Base-by-base conservation (phyloP, 2,329 filamentous ascomycete genomes). In the Colletotrichum liriopes region DNA sequence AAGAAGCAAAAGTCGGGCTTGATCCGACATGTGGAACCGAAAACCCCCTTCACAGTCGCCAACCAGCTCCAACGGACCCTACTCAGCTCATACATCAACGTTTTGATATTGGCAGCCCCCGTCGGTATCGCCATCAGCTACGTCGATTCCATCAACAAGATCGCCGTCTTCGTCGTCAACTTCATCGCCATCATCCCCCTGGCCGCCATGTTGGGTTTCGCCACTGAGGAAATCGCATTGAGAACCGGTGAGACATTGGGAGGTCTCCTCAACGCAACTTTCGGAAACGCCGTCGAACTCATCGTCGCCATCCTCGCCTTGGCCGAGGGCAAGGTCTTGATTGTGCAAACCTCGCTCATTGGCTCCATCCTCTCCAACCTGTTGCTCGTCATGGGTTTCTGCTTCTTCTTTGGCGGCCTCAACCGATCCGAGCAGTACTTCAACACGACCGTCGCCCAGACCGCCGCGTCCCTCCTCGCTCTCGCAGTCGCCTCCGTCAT, bases 161-260 rank as follows among this genome's bases (percentile, higher is more conserved):
- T 93, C 70, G 88, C 87, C 41, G 86, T 96, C 58, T 98, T 98
- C 78, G 90, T 95, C 67, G 89, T 98, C 82, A 98, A 98, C 84
- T 98, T 98, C 78, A 89, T 98, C 74, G 96, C 95, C 73, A 98
- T 98, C 76, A 92, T 98, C 71, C 95, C 95, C 0, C 87, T 98
- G 51, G 96, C 96, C 3, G 93, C 93, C 18, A 92, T 98, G 86
- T 86, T 98, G 32, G 93, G 93, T 77, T 97, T 93, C 78, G 94
- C 94, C 0, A 98, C 96, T 0, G 96, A 98, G 81, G 95, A 98
- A 81, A 92, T 98, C 75, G 93, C 95, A 3, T 83, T 95, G 65
- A 88, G 92, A 69, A 93, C 92, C 0, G 95, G 95, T 61, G 95
- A 98, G 81, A 95, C 94, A 0, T 84, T 98, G 2, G 96, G 96